These are phyloP conservation scores for Eucalyptus camaldulensis DNA, from an alignment of 345 rosid genomes.

Conservation along the genomic window DNA sequence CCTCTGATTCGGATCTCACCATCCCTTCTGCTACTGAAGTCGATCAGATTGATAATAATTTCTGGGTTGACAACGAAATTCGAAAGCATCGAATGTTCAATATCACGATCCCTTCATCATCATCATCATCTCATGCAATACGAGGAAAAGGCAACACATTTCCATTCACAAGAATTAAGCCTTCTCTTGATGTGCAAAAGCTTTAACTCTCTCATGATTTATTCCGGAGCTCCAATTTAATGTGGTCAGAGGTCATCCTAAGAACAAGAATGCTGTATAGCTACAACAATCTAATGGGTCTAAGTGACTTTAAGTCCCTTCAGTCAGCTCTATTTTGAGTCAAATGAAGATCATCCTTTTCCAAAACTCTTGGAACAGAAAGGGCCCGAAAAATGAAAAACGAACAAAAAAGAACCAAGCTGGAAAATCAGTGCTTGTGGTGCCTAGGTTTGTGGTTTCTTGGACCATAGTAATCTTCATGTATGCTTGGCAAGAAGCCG, in stretches of 20 bases:
- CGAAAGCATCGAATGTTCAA: not conserved
- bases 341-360: not conserved
- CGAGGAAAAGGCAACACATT: conserved; percentile 1
- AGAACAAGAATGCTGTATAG: not conserved
- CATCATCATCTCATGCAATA: not conserved
- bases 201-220: not conserved
- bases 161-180: not conserved
- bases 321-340: not conserved
- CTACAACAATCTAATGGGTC: not conserved
- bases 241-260: not conserved
- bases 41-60: not conserved
- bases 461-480: conserved; percentile 61
- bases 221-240: not conserved
- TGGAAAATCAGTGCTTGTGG: conserved; percentile 10
- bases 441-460: conserved; percentile 41
- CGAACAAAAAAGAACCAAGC: not conserved
- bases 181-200: not conserved
- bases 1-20: not conserved
- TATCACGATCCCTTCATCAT: not conserved
- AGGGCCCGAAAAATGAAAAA: not conserved
- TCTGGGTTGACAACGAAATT: not conserved
- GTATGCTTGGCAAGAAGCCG: conserved; percentile 28
- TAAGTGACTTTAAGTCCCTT: not conserved
- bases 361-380: not conserved
- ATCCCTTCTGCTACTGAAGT: not conserved